Percentiles rank a stretch among this genome's conserved stretches.
Evolutionary conservation across 257 asterid genomes (phyloP).

Genomic region (Ligustrum vulgare): DNA sequence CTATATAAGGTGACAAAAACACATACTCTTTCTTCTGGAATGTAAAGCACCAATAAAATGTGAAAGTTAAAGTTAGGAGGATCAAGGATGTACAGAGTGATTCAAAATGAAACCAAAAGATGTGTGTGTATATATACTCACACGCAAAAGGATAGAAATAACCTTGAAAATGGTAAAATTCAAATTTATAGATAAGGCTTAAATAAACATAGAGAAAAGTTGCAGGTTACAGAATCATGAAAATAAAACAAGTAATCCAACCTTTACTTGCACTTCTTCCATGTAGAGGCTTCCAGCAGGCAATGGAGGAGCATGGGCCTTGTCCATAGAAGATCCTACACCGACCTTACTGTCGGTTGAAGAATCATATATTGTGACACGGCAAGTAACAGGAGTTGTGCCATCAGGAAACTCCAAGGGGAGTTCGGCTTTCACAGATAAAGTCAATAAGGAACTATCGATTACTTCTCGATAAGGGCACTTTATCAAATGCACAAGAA

Average conservation of each 20-base stretch:
- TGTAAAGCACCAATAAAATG: neutral
- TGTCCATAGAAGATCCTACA: slow-evolving; percentile 64
- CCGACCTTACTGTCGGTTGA: slow-evolving; percentile 72
- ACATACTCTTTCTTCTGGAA: neutral
- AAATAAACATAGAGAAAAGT: neutral
- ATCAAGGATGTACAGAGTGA: neutral
- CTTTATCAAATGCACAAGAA: slow-evolving; percentile 2
- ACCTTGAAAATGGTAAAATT: neutral
- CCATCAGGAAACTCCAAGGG: slow-evolving; percentile 93
- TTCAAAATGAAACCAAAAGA: neutral
- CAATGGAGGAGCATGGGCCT: slow-evolving; percentile 77
- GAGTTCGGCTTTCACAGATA: slow-evolving; percentile 54
- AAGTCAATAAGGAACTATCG: slow-evolving; percentile 8
- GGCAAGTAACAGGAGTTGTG: slow-evolving; percentile 84
- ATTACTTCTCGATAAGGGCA: slow-evolving; percentile 9
- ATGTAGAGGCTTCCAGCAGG: slow-evolving; percentile 77
- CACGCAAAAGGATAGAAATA: neutral
- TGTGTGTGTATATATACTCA: neutral
- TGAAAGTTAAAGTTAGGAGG: neutral
- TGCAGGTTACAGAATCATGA: neutral
- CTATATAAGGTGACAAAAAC: neutral
- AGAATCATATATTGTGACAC: slow-evolving; percentile 69
- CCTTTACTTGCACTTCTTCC: slow-evolving; percentile 89
- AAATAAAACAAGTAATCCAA: slow-evolving; percentile 20
- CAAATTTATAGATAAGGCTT: neutral